Base-by-base conservation (phyloP, 441 rosid species). In the Populus hybrid region DNA sequence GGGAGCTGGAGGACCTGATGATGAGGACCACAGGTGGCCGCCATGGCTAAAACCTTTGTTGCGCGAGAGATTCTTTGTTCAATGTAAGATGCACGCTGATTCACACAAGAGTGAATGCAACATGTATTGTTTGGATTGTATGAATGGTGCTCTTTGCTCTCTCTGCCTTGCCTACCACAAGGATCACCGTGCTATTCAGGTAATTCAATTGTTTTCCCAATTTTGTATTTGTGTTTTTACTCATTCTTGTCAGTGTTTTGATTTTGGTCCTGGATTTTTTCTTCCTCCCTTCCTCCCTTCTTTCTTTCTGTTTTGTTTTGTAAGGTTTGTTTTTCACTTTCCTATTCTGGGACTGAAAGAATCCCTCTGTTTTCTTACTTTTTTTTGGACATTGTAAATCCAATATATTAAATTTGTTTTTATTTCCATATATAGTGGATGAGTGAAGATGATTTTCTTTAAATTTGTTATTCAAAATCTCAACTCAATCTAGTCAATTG, bases 101-200 rank as follows among this genome's bases (percentile, higher is more conserved):
- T 92, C 97, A 40, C 95, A 95, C 73, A 95, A 93, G 89, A 92
- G 90, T 83, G 99, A 95, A 87, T 93, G 99, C 80, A 95, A 95
- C 76, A 93, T 91, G 98, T 95, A 88, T 69, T 95, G 99, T 76
- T 82, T 95, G 84, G 98, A 92, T 83, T 95, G 99, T 31, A 88
- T 88, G 81, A 81, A 88, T 71, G 98, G 98, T 0, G 84, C 97
- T 1, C 91, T 93, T 72, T 95, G 99, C 77, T 92, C 97, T 83
- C 82, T 90, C 23, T 95, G 99, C 79, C 90, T 93, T 10, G 78
- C 87, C 42, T 78, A 85, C 79, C 99, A 95, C 84, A 90, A 86
- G 80, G 94, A 92, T 74, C 99, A 95, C 78, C 87, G 84, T 21
- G 86, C 84, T 36, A 95, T 95, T 83, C 99, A 95, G 99, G 99